These are phyloP conservation scores for Mangifera indica DNA, from an alignment of 345 rosid genomes.

Conservation along the genomic window DNA sequence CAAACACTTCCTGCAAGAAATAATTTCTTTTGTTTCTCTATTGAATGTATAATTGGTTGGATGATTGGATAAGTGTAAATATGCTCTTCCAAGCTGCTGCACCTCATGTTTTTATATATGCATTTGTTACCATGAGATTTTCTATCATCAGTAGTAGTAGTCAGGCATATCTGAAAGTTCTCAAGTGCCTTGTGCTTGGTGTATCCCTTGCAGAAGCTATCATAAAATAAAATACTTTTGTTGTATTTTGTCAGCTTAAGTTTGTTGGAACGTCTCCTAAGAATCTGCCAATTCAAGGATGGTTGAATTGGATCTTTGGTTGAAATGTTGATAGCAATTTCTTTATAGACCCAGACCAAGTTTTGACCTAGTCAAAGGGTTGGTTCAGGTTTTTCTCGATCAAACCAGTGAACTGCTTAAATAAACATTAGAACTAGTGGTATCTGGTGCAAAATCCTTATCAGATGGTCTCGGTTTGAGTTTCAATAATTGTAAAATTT, in stretches of 20 bases:
- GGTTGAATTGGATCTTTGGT: background rate
- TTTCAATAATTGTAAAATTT: no score
- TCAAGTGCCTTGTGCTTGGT: background rate
- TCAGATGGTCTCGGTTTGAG: no score
- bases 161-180: background rate
- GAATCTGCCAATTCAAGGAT: background rate
- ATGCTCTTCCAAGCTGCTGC: background rate
- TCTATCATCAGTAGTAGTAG: background rate
- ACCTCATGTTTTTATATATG: background rate
- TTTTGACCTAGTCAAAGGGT: no score
- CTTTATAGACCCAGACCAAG: no score
- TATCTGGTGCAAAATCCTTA: no score
- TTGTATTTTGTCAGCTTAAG: no score
- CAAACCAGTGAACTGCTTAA: no score
- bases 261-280: constrained; percentile 4
- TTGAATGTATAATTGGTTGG: background rate
- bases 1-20: background rate
- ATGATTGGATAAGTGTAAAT: constrained; percentile 5
- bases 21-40: background rate
- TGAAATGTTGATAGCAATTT: background rate
- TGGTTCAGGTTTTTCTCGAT: no score
- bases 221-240: background rate
- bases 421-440: no score
- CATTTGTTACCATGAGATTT: background rate
- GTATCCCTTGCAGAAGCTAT: background rate